Percentiles rank a stretch among this genome's conserved stretches.
Conservation (phyloP, 768 basidiomycete genomes). For the Amanita phalloides region DNA sequence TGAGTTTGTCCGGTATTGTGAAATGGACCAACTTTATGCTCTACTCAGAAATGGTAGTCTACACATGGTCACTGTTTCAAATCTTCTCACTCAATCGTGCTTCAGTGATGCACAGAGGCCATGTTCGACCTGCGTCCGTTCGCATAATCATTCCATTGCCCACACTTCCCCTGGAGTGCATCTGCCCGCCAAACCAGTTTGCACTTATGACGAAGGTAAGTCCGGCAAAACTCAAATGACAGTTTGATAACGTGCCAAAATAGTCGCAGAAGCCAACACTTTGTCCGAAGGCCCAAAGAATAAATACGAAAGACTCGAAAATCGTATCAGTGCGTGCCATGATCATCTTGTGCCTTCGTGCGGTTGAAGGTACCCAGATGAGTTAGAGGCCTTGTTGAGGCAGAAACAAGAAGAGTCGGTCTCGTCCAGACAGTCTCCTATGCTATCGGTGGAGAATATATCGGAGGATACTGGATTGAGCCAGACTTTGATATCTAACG, state of each 20-base stretch:
- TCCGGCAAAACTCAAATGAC: not conserved
- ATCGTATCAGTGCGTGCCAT: slow-evolving; percentile 45
- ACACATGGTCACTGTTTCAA: not conserved
- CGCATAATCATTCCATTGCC: slow-evolving; percentile 56
- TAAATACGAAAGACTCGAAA: slow-evolving; percentile 54
- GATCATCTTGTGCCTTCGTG: not conserved
- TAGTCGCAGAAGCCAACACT: slow-evolving; percentile 29
- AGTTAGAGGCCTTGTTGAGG: slow-evolving; percentile 54
- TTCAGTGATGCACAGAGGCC: slow-evolving; percentile 65
- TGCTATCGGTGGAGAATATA: not conserved
- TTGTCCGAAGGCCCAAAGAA: slow-evolving; percentile 44
- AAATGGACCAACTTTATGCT: slow-evolving; percentile 3
- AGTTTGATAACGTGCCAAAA: slow-evolving; percentile 3
- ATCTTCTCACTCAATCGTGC: not conserved
- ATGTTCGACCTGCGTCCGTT: slow-evolving; percentile 68
- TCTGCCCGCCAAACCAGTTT: slow-evolving; percentile 49
- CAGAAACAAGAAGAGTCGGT: slow-evolving; percentile 27
- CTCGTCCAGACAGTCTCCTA: not conserved
- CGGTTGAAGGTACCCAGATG: slow-evolving; percentile 29
- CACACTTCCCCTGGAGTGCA: slow-evolving; percentile 49
- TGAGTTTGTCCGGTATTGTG: slow-evolving; percentile 21
- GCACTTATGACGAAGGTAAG: slow-evolving; percentile 69
- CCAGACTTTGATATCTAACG: not conserved
- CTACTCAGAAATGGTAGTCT: slow-evolving; percentile 47
- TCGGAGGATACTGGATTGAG: not conserved